Evolutionary conservation across 306 rosid species (phyloP).

Genomic region (Luffa aegyptiaca): DNA sequence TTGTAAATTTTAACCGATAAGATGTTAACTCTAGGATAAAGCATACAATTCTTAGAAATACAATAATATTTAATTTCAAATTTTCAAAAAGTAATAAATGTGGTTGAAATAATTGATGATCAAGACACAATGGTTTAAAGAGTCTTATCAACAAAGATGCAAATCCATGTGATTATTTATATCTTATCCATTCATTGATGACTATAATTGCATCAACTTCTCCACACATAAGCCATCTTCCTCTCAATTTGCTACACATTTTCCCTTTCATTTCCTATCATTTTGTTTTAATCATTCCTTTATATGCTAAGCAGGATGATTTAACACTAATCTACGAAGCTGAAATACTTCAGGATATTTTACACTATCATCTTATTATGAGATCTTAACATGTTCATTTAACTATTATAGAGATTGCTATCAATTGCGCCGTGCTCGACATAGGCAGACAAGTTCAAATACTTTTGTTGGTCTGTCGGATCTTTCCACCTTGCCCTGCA

Average conservation of each 20-base stretch:
- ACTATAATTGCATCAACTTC: not conserved
- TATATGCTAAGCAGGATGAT: not conserved
- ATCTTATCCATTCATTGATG: not conserved
- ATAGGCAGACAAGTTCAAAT: constrained; percentile 67
- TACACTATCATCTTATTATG: not conserved
- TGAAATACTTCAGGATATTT: not conserved
- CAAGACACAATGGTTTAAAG: too few relatives aligned
- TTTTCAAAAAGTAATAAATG: too few relatives aligned
- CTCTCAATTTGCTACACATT: not conserved
- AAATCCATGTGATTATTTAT: too few relatives aligned
- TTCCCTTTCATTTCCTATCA: not conserved
- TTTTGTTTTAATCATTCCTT: not conserved
- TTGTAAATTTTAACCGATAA: too few relatives aligned
- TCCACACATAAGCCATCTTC: not conserved
- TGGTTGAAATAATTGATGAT: too few relatives aligned
- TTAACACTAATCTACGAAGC: not conserved
- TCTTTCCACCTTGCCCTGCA: constrained; percentile 83
- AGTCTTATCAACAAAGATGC: too few relatives aligned
- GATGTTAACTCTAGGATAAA: too few relatives aligned
- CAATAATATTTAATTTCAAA: too few relatives aligned
- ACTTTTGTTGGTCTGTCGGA: constrained; percentile 29
- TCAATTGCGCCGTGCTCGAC: constrained; percentile 22
- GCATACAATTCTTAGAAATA: too few relatives aligned
- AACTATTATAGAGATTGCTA: constrained; percentile 1
- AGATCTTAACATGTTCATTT: not conserved